These are phyloP conservation scores for Solanum paucissectum DNA, from an alignment of 257 asterid species.

Conservation along the genomic window DNA sequence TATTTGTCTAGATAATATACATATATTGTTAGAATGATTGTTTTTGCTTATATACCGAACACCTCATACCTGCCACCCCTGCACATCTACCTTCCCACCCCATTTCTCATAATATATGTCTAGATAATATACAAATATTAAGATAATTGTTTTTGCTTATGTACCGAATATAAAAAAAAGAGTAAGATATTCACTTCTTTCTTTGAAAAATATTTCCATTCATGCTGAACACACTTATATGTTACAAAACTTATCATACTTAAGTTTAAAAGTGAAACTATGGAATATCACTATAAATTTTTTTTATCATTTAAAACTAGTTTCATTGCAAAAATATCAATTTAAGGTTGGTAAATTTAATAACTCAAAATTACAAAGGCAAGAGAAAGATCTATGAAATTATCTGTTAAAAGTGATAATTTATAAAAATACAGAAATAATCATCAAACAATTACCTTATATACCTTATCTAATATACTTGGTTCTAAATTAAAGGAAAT, in stretches of 20 bases:
- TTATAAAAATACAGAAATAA: no score
- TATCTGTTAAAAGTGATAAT: no score
- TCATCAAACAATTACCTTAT: no score
- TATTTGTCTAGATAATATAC: background rate
- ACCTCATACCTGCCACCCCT: background rate
- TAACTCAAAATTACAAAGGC: no score
- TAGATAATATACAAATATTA: no score
- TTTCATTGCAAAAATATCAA: background rate
- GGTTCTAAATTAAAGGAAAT: background rate
- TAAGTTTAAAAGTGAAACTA: background rate
- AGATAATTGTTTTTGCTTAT: no score
- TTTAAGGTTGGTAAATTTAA: no score
- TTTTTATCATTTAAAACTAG: background rate
- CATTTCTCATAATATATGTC: no score
- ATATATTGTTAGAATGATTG: fast-evolving
- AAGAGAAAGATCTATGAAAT: no score
- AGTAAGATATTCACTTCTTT: no score
- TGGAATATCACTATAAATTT: background rate
- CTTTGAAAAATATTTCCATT: background rate
- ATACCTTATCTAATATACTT: background rate
- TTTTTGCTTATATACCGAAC: background rate
- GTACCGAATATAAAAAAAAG: fast-evolving
- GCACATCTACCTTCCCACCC: background rate
- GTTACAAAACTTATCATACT: background rate
- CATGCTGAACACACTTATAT: background rate